phyloP scores from a whole-genome alignment of 2,329 filamentous ascomycete genomes.

The Fusarium sp. region DNA sequence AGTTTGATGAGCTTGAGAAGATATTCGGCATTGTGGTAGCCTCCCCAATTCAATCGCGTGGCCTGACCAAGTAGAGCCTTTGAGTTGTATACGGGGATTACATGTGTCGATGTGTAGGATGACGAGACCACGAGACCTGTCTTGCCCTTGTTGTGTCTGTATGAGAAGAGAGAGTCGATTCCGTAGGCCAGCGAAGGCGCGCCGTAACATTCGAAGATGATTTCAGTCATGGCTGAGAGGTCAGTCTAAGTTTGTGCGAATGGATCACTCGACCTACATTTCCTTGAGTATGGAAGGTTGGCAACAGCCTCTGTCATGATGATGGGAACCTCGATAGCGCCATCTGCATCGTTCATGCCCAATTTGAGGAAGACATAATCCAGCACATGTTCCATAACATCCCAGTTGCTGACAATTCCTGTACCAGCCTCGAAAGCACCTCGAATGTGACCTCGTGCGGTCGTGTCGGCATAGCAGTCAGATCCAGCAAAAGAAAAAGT shows the following conservation, averaged over 20 bases:
- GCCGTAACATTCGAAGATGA: conserved; percentile 95
- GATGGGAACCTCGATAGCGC: conserved; percentile 84
- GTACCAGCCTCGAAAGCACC: conserved; percentile 92
- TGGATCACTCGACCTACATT: conserved; percentile 69
- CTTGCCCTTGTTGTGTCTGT: conserved; percentile 88
- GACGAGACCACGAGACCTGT: conserved; percentile 92
- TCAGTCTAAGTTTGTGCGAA: conserved; percentile 36
- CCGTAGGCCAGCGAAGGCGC: conserved; percentile 93
- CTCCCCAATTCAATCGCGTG: conserved; percentile 94
- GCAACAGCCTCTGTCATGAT: conserved; percentile 97
- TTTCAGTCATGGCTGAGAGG: conserved; percentile 88
- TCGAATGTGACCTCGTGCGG: conserved; percentile 88
- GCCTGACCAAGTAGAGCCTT: conserved; percentile 88
- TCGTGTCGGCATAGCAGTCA: conserved; percentile 95
- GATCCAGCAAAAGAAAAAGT: conserved; percentile 92
- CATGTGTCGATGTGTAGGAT: conserved; percentile 92
- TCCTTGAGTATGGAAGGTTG: conserved; percentile 88
- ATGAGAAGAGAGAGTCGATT: conserved; percentile 97
- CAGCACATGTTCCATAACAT: conserved; percentile 93
- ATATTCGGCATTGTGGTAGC: conserved; percentile 90
- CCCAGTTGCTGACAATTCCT: conserved; percentile 96
- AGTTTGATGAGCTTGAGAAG: conserved; percentile 88
- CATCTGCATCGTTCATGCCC: conserved; percentile 81
- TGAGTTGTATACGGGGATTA: conserved; percentile 91
- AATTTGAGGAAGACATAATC: conserved; percentile 97